Conservation (phyloP, 495 filamentous ascomycete species). For the Neurospora sp. region DNA sequence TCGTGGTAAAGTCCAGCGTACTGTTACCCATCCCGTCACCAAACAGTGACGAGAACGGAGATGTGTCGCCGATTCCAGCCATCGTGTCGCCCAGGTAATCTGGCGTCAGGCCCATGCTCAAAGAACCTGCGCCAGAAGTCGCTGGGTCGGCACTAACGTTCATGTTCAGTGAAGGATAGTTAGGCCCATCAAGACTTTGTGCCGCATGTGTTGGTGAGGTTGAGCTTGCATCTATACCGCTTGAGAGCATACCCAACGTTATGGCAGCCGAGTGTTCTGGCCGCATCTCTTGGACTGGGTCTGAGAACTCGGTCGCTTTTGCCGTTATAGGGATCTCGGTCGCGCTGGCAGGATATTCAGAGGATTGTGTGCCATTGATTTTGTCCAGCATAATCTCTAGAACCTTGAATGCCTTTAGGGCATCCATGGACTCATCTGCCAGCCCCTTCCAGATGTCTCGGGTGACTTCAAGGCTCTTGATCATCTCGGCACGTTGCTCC, state of each 20-base stretch:
- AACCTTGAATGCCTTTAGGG: constrained; percentile 70
- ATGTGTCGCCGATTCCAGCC: constrained; percentile 39
- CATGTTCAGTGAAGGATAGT: not conserved
- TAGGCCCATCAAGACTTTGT: not conserved
- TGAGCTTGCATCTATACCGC: constrained; percentile 50
- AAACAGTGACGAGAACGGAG: constrained; percentile 43
- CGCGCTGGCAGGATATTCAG: constrained; percentile 7
- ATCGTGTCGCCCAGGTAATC: constrained; percentile 49
- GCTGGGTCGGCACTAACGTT: not conserved
- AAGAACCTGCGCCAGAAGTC: constrained; percentile 11
- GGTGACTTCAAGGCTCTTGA: constrained; percentile 57
- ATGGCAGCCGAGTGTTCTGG: constrained; percentile 65
- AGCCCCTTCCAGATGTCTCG: constrained; percentile 69
- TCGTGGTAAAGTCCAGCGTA: constrained; percentile 37
- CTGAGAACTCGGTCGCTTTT: constrained; percentile 20
- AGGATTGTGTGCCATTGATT: constrained; percentile 36
- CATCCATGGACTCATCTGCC: constrained; percentile 71
- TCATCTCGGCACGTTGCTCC: constrained; percentile 67
- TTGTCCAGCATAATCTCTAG: constrained; percentile 73
- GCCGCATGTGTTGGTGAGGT: constrained; percentile 10
- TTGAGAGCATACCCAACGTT: constrained; percentile 70
- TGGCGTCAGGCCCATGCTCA: constrained; percentile 19
- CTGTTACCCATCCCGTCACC: constrained; percentile 30
- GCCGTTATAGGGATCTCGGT: constrained; percentile 16
- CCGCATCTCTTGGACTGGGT: constrained; percentile 25